Evolutionary conservation across 345 rosid genomes (phyloP), one percentile per base, ranked within the genome.

Genomic region (Firmiana major): DNA sequence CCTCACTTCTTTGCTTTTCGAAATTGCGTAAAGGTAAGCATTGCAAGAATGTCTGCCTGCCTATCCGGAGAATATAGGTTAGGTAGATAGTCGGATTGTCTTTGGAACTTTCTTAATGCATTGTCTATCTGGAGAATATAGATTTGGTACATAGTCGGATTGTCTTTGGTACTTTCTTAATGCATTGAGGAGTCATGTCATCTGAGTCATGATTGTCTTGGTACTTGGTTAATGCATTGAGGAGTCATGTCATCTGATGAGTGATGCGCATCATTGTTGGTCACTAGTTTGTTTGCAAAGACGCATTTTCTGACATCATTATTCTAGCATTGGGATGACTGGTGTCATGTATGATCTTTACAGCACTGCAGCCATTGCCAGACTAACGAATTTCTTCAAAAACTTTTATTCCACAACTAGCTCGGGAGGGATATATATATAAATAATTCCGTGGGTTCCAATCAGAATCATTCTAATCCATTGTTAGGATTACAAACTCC

Each of bases 401-500:
- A 21, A 49, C 51, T 49, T n/a, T n/a, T n/a, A n/a, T n/a, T 49
- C 74, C 24, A 51, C 74, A 17, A 71, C 60, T 51, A 49, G 60
- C 66, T 28, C 31, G 9, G 17, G 3, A 13, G 66, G 38, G 66
- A 15, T 59, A 9, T 24, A 8, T 62, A 15, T 49, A 31, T 31
- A 31, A 31, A 0, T 31, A 3, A 31, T 31, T 31, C 34, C 3
- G 1, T 31, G 34, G 34, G 34, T 31, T 31, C 34, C 3, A 31
- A 31, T 1, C 34, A 31, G 34, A 31, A 31, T 31, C 34, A 31
- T 31, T 31, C 34, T 31, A 31, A 31, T 31, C 34, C 34, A 31
- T 31, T 31, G 34, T 3, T 31, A 2, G 34, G 34, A 3, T 31
- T 31, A 31, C 34, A 31, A 31, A 0, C 3, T 31, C 34, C 1